Base-by-base conservation (phyloP, 352 stramenopile genomes). In the Thalassiosira mediterranea region DNA sequence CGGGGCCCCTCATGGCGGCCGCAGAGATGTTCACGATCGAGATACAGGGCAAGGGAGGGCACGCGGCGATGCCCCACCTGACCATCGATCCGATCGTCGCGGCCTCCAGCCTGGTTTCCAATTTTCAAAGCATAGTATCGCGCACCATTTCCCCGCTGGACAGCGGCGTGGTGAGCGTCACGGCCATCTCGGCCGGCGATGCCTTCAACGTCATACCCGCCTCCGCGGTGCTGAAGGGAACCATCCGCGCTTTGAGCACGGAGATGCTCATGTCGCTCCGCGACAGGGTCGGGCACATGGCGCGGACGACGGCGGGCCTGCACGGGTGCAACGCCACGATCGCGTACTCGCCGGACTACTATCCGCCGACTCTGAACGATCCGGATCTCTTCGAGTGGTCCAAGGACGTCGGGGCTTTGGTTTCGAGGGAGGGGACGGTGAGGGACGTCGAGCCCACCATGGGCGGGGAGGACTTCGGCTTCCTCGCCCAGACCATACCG, bases 141-240 rank as follows among this genome's bases (percentile, higher is more conserved):
- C 87, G 96, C 13, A 94, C 83, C 13, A 71, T 97, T 23, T 93
- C 92, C 49, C 95, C 95, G 13, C 92, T 96, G n/a, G 94, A 98
- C 51, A 95, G 84, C 38, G 96, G 93, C 1, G 96, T 98, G 10
- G 84, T 97, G 2, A 97, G 91, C 3, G 88, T 98, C 28, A 97
- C 95, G 10, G 90, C 94, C 62, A 94, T 98, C 61, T 84, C 91
- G 26, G 94, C 88, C n/a, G 96, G 95, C 31, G 91, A 97, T 48
- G 95, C 95, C 3, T 97, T 96, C 80, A 98, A 98, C 79, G 94
- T 98, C 63, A 98, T 98, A 73, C 95, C 96, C 11, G 85, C 84
- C 0, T 90, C 78, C 5, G 95, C 91, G 3, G 87, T 87, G 3
- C 76, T 98, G 10, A 87, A 83, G 11, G 96, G 96, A 29, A 98